Base-by-base conservation (phyloP, 352 stramenopile genomes). In the Aphanomyces astaci region DNA sequence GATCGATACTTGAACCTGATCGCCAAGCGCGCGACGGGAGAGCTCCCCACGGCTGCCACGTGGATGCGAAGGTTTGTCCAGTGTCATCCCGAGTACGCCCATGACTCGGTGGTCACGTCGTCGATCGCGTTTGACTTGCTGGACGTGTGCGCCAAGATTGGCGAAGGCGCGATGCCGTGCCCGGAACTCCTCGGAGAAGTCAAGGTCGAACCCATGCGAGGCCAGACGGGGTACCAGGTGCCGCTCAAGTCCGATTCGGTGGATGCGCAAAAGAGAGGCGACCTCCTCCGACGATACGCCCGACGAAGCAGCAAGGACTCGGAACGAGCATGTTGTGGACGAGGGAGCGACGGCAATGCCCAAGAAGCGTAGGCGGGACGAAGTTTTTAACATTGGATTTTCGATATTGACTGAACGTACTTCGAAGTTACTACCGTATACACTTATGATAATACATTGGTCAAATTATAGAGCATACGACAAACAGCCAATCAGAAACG, bases 31-130 rank as follows among this genome's bases (percentile, higher is more conserved):
- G 88, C 96, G 4, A 98, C 86, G 31, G 97, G 97, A 32, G 90
- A 98, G 73, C 77, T 99, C n/a, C 77, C 96, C 3, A 99, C 97
- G 24, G 89, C 96, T 27, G 97, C 97, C 27, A 97, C 92, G 17
- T 99, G 94, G 94, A 98, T 99, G 75, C 84, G 97, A 59, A 90
- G 96, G 59, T 99, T 98, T 77, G 93, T 99, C 27, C 75, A 80
- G 43, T 82, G 78, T 22, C 97, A 99, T 72, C 87, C 93, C 9
- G 92, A 96, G 71, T 99, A 99, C 82, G 85, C 84, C 33, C 84
- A 97, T 65, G 97, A 99, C 78, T 98, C 95, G 64, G 80, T 90
- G 63, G 82, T 93, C 60, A 77, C 82, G 48, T 81, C 81, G n/a
- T 80, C 78, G 7, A 93, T 93, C 15, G 86, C 85, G 9, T 95